phyloP scores from a whole-genome alignment of 2,329 filamentous ascomycete species.

The Xylariomycetidae sp. region DNA sequence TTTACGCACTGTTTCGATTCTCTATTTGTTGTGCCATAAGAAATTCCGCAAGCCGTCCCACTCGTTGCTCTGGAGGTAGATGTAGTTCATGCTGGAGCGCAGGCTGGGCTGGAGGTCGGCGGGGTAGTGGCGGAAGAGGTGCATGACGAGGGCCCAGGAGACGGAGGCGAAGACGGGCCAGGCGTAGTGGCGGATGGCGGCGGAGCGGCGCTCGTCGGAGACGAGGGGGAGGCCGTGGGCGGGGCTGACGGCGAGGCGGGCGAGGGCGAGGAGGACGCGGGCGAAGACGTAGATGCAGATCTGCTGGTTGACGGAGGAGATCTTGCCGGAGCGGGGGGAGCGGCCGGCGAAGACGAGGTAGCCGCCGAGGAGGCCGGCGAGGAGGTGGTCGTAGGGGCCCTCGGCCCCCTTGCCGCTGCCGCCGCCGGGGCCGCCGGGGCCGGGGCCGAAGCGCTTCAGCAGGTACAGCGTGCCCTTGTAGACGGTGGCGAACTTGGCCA shows the following conservation, averaged over 20 bases:
- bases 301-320: slow-evolving; percentile 84
- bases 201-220: slow-evolving; percentile 39
- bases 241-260: slow-evolving; percentile 72
- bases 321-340: slow-evolving; percentile 56
- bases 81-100: slow-evolving; percentile 94
- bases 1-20: background rate
- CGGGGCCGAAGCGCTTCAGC: slow-evolving; percentile 56
- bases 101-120: slow-evolving; percentile 87
- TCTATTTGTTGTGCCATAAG: slow-evolving; percentile 72
- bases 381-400: slow-evolving; percentile 73
- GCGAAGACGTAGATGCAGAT: slow-evolving; percentile 98
- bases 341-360: slow-evolving; percentile 83
- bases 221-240: slow-evolving; percentile 43
- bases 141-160: slow-evolving; percentile 94
- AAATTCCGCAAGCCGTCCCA: slow-evolving; percentile 86
- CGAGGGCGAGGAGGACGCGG: slow-evolving; percentile 76
- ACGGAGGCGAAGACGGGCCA: slow-evolving; percentile 91
- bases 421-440: slow-evolving; percentile 43
- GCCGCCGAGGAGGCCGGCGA: slow-evolving; percentile 81
- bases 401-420: background rate
- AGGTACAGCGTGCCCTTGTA: slow-evolving; percentile 81
- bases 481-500: slow-evolving; percentile 82
- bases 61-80: slow-evolving; percentile 82
- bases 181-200: slow-evolving; percentile 58
- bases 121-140: slow-evolving; percentile 86